Base-by-base conservation (phyloP, 31 red algal genomes). In the Porphyra umbilicalis region DNA sequence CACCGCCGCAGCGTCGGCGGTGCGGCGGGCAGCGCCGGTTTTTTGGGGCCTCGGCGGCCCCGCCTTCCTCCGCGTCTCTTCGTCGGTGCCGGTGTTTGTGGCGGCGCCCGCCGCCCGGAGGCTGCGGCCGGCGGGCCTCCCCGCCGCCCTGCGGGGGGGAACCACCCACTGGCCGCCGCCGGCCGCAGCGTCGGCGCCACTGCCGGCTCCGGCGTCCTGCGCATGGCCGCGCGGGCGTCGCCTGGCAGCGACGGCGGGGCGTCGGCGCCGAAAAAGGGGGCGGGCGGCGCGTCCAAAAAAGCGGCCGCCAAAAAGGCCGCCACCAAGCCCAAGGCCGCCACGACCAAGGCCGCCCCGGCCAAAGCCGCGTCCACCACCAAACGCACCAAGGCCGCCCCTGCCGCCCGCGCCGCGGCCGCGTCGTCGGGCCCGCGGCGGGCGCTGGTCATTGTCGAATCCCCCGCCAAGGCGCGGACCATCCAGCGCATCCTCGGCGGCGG, bases 361-460 rank as follows among this genome's bases (percentile, higher is more conserved):
- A 71, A 71, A n/a, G 57, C 25, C 25, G 57, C 57, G 57, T 1
- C 57, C 1, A 29, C 25, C 16, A n/a, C 57, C 25, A 71, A 71
- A n/a, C 25, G 8, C 6, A 29, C 57, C 57, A 71, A n/a, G 57
- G 25, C 57, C 57, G 25, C 57, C 0, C 25, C 57, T 1, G 57
- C 20, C 25, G 57, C 38, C 7, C 38, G 38, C 7, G 57, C 57
- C 25, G 57, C 57, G 57, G 2, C 36, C 6, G 7, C 81, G 10
- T 14, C 46, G 29, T 6, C 25, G 33, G 25, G 40, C 10, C 36
- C 57, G 14, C 81, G 40, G 7, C 81, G 33, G 32, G 85, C 91
- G 33, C 88, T 99, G 4, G 97, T 99, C 10, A 91, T 99, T 33
- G 97, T 99, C 37, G 97, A 99, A 82, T 90, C 85, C 35, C 97